These are phyloP conservation scores for Grifola frondosa DNA, from an alignment of 1,284 basidiomycete genomes.

Conservation along the genomic window DNA sequence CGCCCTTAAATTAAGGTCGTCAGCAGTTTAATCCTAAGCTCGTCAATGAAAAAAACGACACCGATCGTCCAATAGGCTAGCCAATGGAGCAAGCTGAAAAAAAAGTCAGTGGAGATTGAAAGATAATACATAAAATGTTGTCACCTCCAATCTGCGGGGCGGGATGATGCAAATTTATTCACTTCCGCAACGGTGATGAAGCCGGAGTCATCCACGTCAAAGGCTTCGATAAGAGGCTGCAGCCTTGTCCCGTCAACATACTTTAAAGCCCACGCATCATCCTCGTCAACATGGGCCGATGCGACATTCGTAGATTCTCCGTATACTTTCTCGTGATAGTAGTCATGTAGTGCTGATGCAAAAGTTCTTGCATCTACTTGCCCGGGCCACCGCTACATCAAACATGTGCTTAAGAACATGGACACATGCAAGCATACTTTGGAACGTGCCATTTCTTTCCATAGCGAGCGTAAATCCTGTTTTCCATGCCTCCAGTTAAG, in stretches of 20 bases:
- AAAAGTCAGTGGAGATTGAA: not conserved
- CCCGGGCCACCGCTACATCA: slow-evolving; percentile 34
- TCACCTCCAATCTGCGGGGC: slow-evolving; percentile 12
- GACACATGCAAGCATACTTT: not conserved
- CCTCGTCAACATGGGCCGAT: not conserved
- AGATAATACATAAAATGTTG: not conserved
- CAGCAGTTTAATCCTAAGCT: not conserved
- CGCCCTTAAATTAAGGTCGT: slow-evolving; percentile 3
- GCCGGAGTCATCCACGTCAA: slow-evolving; percentile 34
- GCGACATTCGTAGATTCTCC: not conserved
- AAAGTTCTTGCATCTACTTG: slow-evolving; percentile 38
- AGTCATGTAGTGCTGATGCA: slow-evolving; percentile 34
- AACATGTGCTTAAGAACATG: not conserved
- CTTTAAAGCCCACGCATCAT: slow-evolving; percentile 22
- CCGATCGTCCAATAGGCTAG: slow-evolving; percentile 20
- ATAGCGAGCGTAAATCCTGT: slow-evolving; percentile 22
- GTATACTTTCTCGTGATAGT: slow-evolving; percentile 24
- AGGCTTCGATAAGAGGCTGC: slow-evolving; percentile 27
- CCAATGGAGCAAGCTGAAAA: slow-evolving; percentile 15
- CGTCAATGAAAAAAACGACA: not conserved
- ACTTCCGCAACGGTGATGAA: slow-evolving; percentile 33
- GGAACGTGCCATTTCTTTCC: slow-evolving; percentile 26
- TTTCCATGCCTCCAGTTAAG: not conserved
- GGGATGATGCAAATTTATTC: slow-evolving; percentile 10
- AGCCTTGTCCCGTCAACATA: slow-evolving; percentile 18